These are phyloP conservation scores for Rhizophora mangle DNA, from an alignment of 345 rosid species.

Conservation along the genomic window DNA sequence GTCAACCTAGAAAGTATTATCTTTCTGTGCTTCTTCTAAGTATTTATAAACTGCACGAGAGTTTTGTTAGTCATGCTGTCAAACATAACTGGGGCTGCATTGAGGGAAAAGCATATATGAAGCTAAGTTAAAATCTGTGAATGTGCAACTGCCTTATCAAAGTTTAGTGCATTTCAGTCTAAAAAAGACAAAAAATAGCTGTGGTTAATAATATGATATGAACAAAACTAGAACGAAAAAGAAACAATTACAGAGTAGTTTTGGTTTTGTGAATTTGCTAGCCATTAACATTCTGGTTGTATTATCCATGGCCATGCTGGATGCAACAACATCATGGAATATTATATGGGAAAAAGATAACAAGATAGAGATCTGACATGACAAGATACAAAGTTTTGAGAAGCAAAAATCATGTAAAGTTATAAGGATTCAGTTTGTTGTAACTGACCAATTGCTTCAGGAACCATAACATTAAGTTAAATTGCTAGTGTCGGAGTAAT, in stretches of 20 bases:
- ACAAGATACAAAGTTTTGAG: constrained; percentile 38
- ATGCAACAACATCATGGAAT: constrained; percentile 33
- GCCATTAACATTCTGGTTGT: constrained; percentile 29
- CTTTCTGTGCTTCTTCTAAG: too few species aligned
- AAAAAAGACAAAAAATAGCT: too few species aligned
- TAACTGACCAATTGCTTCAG: constrained; percentile 24
- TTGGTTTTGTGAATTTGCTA: constrained; percentile 23
- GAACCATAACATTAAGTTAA: constrained; percentile 18
- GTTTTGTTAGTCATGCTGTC: too few species aligned
- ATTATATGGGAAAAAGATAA: constrained; percentile 32
- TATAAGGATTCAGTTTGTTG: constrained; percentile 31
- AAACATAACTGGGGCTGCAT: too few species aligned
- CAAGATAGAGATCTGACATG: constrained; percentile 37
- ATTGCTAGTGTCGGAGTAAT: constrained; percentile 3
- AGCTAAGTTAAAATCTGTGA: too few species aligned
- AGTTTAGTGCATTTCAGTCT: too few species aligned
- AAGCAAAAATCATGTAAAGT: constrained; percentile 34
- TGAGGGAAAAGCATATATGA: too few species aligned
- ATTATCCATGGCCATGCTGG: constrained; percentile 33
- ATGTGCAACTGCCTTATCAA: too few species aligned
- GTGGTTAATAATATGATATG: too few species aligned
- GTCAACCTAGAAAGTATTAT: too few species aligned
- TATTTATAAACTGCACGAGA: too few species aligned
- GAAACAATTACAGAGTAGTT: constrained; percentile 1
- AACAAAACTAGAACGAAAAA: not conserved